These are phyloP conservation scores for Microbotryum violaceum DNA, from an alignment of 1,284 basidiomycete species.

Conservation along the genomic window DNA sequence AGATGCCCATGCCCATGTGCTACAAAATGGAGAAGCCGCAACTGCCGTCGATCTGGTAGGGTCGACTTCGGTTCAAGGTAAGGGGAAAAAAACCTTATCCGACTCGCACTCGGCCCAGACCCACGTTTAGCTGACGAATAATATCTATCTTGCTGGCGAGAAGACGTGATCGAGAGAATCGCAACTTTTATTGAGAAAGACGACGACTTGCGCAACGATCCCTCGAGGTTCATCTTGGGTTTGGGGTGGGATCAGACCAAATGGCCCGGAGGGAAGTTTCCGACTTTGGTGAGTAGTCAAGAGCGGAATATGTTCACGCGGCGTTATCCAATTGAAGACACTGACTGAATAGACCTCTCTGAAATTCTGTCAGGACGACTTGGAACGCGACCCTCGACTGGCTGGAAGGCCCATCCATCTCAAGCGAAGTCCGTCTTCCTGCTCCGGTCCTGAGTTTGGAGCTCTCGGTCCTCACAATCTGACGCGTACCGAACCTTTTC, in stretches of 20 bases:
- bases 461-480: conserved; percentile 19
- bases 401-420: conserved; percentile 60
- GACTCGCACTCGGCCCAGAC: background rate
- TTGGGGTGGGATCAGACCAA: conserved; percentile 88
- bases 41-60: conserved; percentile 52
- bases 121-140: background rate
- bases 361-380: conserved; percentile 48
- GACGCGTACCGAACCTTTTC: background rate
- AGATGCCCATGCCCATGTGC: conserved; percentile 71
- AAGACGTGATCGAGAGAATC: conserved; percentile 57
- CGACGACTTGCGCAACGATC: conserved; percentile 50
- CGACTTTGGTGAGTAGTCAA: conserved; percentile 59
- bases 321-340: background rate
- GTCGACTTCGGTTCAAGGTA: conserved; percentile 56
- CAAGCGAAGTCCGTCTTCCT: conserved; percentile 44
- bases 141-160: background rate
- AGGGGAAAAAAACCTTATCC: conserved; percentile 3
- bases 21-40: conserved; percentile 62
- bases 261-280: conserved; percentile 54
- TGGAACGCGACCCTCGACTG: conserved; percentile 58
- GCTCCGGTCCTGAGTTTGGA: conserved; percentile 1
- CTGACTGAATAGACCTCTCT: conserved; percentile 5
- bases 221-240: conserved; percentile 64
- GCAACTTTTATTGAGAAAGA: conserved; percentile 56
- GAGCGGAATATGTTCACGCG: background rate